These are phyloP conservation scores for Clonostachys rosea DNA, from an alignment of 2,329 filamentous ascomycete genomes.

Conservation along the genomic window DNA sequence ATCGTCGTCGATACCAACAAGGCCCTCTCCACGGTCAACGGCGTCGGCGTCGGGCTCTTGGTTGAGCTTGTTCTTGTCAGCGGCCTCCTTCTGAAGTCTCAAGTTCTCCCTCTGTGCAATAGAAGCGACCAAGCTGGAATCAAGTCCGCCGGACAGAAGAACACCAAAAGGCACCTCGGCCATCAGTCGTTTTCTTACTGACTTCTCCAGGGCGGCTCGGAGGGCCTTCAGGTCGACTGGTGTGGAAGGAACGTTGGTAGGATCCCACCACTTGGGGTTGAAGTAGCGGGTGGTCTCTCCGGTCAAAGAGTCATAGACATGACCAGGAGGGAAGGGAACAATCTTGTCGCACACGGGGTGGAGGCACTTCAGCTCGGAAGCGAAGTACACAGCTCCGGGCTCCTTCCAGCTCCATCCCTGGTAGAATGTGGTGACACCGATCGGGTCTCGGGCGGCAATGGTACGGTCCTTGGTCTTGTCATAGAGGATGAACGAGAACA, in stretches of 20 bases:
- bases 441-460: conserved; percentile 91
- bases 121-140: conserved; percentile 90
- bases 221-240: conserved; percentile 82
- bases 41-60: conserved; percentile 22
- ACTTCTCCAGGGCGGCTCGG: conserved; percentile 77
- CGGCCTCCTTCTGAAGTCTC: conserved; percentile 63
- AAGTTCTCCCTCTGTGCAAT: conserved; percentile 93
- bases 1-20: conserved; percentile 92
- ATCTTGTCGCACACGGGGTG: conserved; percentile 94
- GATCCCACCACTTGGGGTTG: conserved; percentile 89
- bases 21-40: conserved; percentile 50
- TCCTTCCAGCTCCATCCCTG: conserved; percentile 85
- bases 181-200: conserved; percentile 96
- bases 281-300: conserved; percentile 83
- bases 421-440: conserved; percentile 96
- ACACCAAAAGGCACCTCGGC: conserved; percentile 98
- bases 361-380: conserved; percentile 92
- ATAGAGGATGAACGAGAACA: conserved; percentile 99
- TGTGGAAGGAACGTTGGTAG: conserved; percentile 68
- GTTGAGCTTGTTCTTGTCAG: conserved; percentile 22
- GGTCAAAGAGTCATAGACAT: conserved; percentile 93
- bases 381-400: conserved; percentile 86
- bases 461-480: conserved; percentile 92
- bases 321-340: conserved; percentile 87
- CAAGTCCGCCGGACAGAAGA: conserved; percentile 87